Base-by-base conservation (phyloP, 192 early-diverging fungal species). In the Coemansia sp. region DNA sequence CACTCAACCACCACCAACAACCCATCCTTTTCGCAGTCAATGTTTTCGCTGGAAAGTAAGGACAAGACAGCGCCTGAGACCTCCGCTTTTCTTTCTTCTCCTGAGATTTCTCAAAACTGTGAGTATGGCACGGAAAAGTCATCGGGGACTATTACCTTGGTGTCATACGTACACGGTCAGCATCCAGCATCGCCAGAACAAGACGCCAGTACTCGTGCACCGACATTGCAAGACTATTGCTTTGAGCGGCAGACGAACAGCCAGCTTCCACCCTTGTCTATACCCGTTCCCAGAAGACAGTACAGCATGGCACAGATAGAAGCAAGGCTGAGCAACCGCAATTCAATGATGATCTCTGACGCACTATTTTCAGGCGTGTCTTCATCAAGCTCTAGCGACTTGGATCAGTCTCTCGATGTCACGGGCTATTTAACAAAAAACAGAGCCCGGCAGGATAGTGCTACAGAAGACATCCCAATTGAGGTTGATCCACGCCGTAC, bases 301-400 rank as follows among this genome's bases (percentile, higher is more conserved):
- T 66, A 62, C 15, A 81, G 79, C 61, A 72, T 76, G 79, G 74
- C 74, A 42, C 70, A 81, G 38, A 62, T 76, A 15, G 70, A 70
- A 50, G 64, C 60, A 9, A 57, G 67, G 6, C 45, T 49, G 52
- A 74, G 37, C 39, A 74, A 74, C 53, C 71, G 79, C 48, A 76
- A 73, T 61, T 82, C 79, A 12, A 82, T 82, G 79, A 59, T 74
- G n/a, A 62, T 82, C 26, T 59, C 71, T 1, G 68, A 68, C 6
- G 58, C 72, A 45, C 56, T 72, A 12, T 65, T 74, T 9, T 60
- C 71, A n/a, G 63, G 70, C 16, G 19, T 69, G 9, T 61, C 32
- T 41, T 48, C 47, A 5, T 38, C 57, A 9, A 40, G 38, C 15
- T 18, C 18, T 44, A 45, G 52, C 42, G 62, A 64, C 19, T n/a